Conservation (phyloP, 805 yeast genomes). For the Lipomyces mesembrius region DNA sequence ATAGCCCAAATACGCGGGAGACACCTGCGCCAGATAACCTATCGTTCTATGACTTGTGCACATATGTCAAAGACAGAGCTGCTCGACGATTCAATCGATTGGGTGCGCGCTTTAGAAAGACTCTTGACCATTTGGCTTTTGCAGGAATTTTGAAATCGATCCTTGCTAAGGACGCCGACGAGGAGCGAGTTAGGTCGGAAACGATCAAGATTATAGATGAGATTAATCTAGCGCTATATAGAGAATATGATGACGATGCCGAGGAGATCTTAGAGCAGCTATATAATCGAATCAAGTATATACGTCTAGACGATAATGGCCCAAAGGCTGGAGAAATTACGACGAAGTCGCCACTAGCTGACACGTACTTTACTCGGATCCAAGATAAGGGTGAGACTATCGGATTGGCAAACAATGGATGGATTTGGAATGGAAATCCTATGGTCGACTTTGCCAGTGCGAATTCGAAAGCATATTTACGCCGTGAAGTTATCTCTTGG, state of each 20-base stretch:
- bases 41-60: slow-evolving; percentile 32
- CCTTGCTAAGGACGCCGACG: slow-evolving; percentile 46
- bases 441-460: slow-evolving; percentile 88
- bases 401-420: slow-evolving; percentile 87
- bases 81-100: slow-evolving; percentile 47
- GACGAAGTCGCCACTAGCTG: slow-evolving; percentile 66
- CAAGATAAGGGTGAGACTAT: slow-evolving; percentile 60
- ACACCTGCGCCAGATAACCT: slow-evolving; percentile 29
- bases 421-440: slow-evolving; percentile 99
- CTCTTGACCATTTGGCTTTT: slow-evolving; percentile 56
- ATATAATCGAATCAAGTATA: slow-evolving; percentile 73
- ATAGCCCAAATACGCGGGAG: slow-evolving; percentile 16
- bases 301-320: slow-evolving; percentile 79
- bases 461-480: slow-evolving; percentile 75
- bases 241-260: slow-evolving; percentile 74
- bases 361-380: slow-evolving; percentile 85
- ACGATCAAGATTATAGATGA: slow-evolving; percentile 61
- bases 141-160: slow-evolving; percentile 55
- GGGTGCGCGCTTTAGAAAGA: slow-evolving; percentile 60
- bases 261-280: slow-evolving; percentile 68
- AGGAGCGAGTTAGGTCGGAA: slow-evolving; percentile 43
- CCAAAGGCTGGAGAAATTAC: slow-evolving; percentile 76
- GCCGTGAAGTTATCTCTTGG: slow-evolving; percentile 96
- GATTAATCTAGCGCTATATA: slow-evolving; percentile 73
- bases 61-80: slow-evolving; percentile 24